Evolutionary conservation across 1,284 basidiomycete species (phyloP).

Genomic region (Rhodotorula sp.): DNA sequence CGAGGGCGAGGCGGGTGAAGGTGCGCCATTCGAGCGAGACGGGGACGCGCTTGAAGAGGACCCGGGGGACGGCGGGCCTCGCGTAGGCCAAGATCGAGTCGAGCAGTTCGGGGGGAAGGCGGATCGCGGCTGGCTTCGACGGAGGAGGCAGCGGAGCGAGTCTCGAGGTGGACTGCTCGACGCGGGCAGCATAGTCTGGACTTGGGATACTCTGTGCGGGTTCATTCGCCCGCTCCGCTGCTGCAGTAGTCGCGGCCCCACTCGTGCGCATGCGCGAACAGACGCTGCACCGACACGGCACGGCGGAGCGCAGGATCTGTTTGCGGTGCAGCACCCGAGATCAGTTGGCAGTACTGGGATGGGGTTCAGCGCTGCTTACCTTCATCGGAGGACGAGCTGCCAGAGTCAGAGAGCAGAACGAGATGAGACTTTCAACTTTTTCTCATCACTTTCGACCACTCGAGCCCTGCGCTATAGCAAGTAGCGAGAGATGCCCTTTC

Average conservation of each 20-base stretch:
- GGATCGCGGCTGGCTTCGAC: constrained; percentile 1
- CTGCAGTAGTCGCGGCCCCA: background rate
- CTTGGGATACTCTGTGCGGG: background rate
- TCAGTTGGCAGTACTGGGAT: too few relatives aligned
- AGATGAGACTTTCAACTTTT: too few relatives aligned
- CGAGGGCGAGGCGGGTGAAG: constrained; percentile 2
- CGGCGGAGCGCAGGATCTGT: background rate
- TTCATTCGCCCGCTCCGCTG: background rate
- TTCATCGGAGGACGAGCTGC: background rate
- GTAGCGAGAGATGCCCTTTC: background rate
- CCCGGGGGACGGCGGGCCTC: background rate
- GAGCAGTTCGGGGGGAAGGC: constrained; percentile 22
- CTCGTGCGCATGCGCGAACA: constrained; percentile 1
- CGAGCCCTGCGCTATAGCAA: background rate
- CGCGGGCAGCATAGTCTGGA: too few relatives aligned
- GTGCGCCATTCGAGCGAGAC: background rate
- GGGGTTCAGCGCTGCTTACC: background rate
- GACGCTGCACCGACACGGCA: background rate
- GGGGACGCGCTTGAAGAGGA: background rate
- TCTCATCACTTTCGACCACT: background rate
- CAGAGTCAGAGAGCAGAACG: background rate
- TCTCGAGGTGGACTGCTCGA: too few relatives aligned
- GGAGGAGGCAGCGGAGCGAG: too few relatives aligned
- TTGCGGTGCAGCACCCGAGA: too few relatives aligned
- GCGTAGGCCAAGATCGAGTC: constrained; percentile 13